Evolutionary conservation across 768 basidiomycete genomes (phyloP).

Genomic region (Coprinellus aureogranulatus): DNA sequence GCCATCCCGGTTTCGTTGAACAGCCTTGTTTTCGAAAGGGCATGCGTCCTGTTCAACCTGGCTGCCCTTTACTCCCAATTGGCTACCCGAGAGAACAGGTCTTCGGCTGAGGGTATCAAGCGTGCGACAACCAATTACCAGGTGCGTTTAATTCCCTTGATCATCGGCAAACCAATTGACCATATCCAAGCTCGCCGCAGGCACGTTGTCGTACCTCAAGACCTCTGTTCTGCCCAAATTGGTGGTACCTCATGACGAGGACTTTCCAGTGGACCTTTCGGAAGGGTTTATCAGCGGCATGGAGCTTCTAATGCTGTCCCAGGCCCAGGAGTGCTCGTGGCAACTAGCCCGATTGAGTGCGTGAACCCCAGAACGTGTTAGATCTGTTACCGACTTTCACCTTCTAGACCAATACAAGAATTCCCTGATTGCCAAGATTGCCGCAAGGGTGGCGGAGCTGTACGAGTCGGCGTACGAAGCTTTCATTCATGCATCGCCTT

Average conservation of each 20-base stretch:
- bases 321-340: slow-evolving; percentile 97
- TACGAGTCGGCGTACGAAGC: slow-evolving; percentile 10
- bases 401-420: slow-evolving; percentile 69
- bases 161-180: background rate
- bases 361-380: slow-evolving; percentile 14
- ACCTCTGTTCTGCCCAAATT: slow-evolving; percentile 55
- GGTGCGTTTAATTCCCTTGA: slow-evolving; percentile 44
- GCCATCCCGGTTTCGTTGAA: slow-evolving; percentile 59
- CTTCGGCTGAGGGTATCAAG: slow-evolving; percentile 77
- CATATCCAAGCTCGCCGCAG: slow-evolving; percentile 58
- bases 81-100: slow-evolving; percentile 68
- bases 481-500: slow-evolving; percentile 42
- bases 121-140: slow-evolving; percentile 70
- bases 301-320: slow-evolving; percentile 80
- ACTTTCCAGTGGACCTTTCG: slow-evolving; percentile 66
- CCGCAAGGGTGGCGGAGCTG: slow-evolving; percentile 52
- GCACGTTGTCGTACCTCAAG: slow-evolving; percentile 61
- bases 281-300: slow-evolving; percentile 57
- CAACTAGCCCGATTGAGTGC: slow-evolving; percentile 83
- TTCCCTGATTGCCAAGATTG: slow-evolving; percentile 77
- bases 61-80: slow-evolving; percentile 84
- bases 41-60: slow-evolving; percentile 79
- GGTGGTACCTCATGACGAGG: slow-evolving; percentile 44
- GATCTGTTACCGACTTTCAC: slow-evolving; percentile 10
- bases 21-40: slow-evolving; percentile 81